A percentile compares a stretch with the other conserved stretches of the same genome.
phyloP scores from a whole-genome alignment of 1,284 basidiomycete species.

The Phylloporus sp. region DNA sequence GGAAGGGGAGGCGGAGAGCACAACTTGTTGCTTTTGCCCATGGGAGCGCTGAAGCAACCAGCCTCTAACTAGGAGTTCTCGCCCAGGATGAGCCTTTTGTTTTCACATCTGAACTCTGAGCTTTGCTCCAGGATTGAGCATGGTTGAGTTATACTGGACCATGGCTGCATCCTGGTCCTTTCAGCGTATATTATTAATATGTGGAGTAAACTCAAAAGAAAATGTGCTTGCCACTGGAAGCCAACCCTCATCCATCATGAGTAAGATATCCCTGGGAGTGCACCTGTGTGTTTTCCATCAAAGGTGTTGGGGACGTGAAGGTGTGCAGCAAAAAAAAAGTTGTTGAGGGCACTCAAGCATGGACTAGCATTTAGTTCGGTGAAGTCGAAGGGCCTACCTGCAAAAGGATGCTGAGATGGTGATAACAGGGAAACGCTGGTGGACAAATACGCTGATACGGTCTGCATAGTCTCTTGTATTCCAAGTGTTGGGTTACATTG shows the following conservation, averaged over 20 bases:
- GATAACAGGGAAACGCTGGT: too few species aligned
- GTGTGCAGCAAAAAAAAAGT: too few species aligned
- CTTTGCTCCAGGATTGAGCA: constrained; percentile 54
- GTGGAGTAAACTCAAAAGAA: constrained; percentile 66
- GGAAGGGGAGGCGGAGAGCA: too few species aligned
- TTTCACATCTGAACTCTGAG: constrained; percentile 45
- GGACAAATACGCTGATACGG: too few species aligned
- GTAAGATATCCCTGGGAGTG: constrained; percentile 58
- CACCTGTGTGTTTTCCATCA: constrained; percentile 51
- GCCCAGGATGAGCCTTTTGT: constrained; percentile 42
- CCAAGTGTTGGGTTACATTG: too few species aligned
- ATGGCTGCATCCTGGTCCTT: constrained; percentile 43
- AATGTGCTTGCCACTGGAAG: constrained; percentile 70
- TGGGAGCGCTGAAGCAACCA: constrained; percentile 38
- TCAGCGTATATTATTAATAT: constrained; percentile 52
- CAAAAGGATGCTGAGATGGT: too few species aligned
- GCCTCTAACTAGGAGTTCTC: constrained; percentile 44
- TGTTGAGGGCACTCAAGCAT: too few species aligned
- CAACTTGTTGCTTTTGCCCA: constrained; percentile 14
- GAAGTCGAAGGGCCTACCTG: too few species aligned
- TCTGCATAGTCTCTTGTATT: too few species aligned
- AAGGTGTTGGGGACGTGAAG: too few species aligned
- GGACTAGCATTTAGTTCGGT: too few species aligned
- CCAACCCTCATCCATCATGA: constrained; percentile 53
- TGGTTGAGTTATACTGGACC: constrained; percentile 56